Percentiles rank a stretch among this genome's conserved stretches.
These are phyloP conservation scores for Ploettnerulaceae sp. DNA, from an alignment of 2,329 filamentous ascomycete species.

Conservation along the genomic window DNA sequence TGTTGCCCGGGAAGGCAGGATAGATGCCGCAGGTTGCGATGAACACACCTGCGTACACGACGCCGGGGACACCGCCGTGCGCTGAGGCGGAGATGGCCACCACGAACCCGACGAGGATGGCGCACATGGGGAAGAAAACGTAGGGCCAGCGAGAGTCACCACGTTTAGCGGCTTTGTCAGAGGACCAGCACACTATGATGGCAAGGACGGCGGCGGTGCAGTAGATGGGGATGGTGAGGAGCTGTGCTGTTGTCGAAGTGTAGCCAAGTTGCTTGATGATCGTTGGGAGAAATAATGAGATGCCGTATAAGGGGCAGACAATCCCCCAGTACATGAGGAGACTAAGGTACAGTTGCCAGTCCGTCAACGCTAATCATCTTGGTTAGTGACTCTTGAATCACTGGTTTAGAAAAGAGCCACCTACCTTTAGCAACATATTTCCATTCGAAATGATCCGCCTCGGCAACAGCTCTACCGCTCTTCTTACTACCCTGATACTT, in stretches of 20 bases:
- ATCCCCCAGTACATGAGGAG: conserved; percentile 61
- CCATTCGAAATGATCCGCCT: conserved; percentile 32
- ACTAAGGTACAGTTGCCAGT: conserved; percentile 41
- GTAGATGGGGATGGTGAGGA: conserved; percentile 46
- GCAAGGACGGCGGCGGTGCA: conserved; percentile 59
- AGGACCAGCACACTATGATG: conserved; percentile 34
- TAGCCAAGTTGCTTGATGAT: conserved; percentile 48
- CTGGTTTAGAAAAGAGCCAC: neutral
- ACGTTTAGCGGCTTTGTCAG: conserved; percentile 5
- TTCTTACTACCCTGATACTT: conserved; percentile 24
- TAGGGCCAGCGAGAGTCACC: conserved; percentile 44
- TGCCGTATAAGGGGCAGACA: conserved; percentile 41
- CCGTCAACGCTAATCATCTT: conserved; percentile 35
- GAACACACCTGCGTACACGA: conserved; percentile 54
- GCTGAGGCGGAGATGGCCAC: conserved; percentile 40
- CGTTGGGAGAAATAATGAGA: conserved; percentile 37
- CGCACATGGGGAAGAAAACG: conserved; percentile 47
- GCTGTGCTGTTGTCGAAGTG: conserved; percentile 43
- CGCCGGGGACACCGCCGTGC: conserved; percentile 35
- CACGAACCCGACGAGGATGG: conserved; percentile 53
- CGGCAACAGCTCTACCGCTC: conserved; percentile 25
- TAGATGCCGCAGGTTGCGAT: conserved; percentile 65
- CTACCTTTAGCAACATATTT: conserved; percentile 31
- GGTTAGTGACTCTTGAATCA: neutral
- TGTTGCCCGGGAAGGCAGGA: conserved; percentile 55